Evolutionary conservation across 139 green algal species (phyloP).

Genomic region (Chlamydomonas eustigma): DNA sequence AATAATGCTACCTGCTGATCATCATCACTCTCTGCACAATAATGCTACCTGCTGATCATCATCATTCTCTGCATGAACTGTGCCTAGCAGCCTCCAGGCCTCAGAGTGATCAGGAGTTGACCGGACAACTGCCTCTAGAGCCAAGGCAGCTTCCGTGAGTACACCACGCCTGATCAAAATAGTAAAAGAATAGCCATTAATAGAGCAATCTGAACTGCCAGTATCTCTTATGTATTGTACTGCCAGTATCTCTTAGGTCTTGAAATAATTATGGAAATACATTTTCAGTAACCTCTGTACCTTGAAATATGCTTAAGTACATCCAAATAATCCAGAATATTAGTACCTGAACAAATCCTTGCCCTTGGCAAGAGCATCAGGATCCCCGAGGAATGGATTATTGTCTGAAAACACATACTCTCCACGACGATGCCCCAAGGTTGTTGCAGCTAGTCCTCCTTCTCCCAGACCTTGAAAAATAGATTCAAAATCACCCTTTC

Average conservation of each 20-base stretch:
- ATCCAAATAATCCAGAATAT: no score
- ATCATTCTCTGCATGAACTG: slow-evolving; percentile 97
- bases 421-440: background rate
- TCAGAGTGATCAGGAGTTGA: slow-evolving; percentile 68
- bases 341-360: slow-evolving; percentile 76
- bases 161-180: slow-evolving; percentile 53
- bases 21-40: background rate
- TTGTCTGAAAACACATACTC: slow-evolving; percentile 76
- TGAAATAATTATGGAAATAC: no score
- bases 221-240: no score
- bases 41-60: slow-evolving; percentile 87
- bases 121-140: slow-evolving; percentile 90
- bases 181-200: background rate
- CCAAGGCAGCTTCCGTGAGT: slow-evolving; percentile 88
- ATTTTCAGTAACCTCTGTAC: no score
- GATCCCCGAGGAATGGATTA: slow-evolving; percentile 88
- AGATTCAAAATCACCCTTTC: slow-evolving; percentile 7
- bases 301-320: no score
- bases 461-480: background rate
- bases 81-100: slow-evolving; percentile 93
- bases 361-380: slow-evolving; percentile 63
- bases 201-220: no score
- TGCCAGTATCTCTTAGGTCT: no score
- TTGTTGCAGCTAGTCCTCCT: background rate
- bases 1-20: background rate